Conservation (phyloP, 2,329 filamentous ascomycete genomes). For the Seiridium cupressi region DNA sequence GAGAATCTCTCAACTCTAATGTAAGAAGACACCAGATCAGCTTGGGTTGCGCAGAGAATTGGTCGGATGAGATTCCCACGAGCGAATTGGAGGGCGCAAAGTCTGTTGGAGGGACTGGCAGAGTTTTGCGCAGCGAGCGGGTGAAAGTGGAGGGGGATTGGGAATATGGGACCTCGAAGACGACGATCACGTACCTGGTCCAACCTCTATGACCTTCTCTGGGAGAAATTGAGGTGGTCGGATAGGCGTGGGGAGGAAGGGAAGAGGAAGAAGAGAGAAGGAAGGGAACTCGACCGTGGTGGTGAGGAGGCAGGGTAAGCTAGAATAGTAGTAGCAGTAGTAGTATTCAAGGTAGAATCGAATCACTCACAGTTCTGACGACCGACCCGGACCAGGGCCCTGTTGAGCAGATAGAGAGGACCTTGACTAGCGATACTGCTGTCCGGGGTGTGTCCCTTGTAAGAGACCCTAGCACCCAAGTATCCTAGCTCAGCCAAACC, state of each 20-base stretch:
- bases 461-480: neutral
- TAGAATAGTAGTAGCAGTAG: conserved; percentile 11
- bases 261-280: conserved; percentile 28
- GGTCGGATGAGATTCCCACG: neutral
- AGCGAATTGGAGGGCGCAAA: conserved; percentile 4
- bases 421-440: neutral
- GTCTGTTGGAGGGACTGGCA: neutral
- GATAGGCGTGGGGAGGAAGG: conserved; percentile 30
- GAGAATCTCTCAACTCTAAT: conserved; percentile 23
- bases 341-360: conserved; percentile 12
- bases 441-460: neutral
- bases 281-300: conserved; percentile 24
- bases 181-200: conserved; percentile 26
- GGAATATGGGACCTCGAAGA: neutral
- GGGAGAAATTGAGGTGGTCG: conserved; percentile 33
- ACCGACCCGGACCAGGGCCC: neutral
- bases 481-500: neutral
- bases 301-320: conserved; percentile 18
- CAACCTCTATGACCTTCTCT: conserved; percentile 23
- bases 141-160: neutral
- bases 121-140: conserved; percentile 18
- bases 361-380: neutral
- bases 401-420: neutral
- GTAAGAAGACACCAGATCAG: conserved; percentile 19
- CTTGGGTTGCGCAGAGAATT: conserved; percentile 16